Percentiles rank a stretch among this genome's conserved stretches.
Evolutionary conservation across 805 yeast species (phyloP).

Genomic region (Sungouiozyma intestinalis): DNA sequence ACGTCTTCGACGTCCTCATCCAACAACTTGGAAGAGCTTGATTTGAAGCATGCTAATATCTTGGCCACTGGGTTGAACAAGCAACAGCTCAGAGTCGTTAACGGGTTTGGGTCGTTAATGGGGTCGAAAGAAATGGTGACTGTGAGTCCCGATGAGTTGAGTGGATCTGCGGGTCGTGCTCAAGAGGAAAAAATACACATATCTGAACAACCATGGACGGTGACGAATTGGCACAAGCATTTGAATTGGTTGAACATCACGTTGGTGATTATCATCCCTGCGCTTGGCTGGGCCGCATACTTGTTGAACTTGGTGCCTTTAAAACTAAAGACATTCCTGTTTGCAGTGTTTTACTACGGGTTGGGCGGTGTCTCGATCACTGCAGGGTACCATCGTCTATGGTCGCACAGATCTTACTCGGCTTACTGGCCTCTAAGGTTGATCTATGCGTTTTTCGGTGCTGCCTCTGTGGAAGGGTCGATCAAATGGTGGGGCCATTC

Average conservation of each 20-base stretch:
- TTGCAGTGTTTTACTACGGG: constrained; percentile 43
- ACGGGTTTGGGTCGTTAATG: constrained; percentile 73
- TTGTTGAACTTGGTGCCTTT: constrained; percentile 35
- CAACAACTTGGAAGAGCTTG: constrained; percentile 30
- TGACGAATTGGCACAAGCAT: constrained; percentile 59
- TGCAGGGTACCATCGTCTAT: constrained; percentile 75
- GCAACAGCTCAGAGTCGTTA: constrained; percentile 59
- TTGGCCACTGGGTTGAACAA: constrained; percentile 77
- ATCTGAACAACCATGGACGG: constrained; percentile 72
- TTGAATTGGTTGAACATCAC: constrained; percentile 69
- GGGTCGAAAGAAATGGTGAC: constrained; percentile 66
- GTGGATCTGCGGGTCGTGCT: constrained; percentile 24
- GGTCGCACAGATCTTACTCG: constrained; percentile 65
- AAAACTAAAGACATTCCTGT: constrained; percentile 34
- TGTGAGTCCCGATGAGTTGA: constrained; percentile 19
- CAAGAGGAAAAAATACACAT: constrained; percentile 39
- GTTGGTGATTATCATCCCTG: constrained; percentile 53
- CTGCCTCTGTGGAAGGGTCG: constrained; percentile 76
- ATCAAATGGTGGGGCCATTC: constrained; percentile 86
- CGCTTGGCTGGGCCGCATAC: constrained; percentile 40
- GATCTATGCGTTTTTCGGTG: constrained; percentile 68
- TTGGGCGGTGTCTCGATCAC: constrained; percentile 68
- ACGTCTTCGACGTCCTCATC: neutral
- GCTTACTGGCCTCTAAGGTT: constrained; percentile 52
- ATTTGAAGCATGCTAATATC: constrained; percentile 61